These are phyloP conservation scores for Fusarium sp. DNA, from an alignment of 2,329 filamentous ascomycete genomes.

Conservation along the genomic window DNA sequence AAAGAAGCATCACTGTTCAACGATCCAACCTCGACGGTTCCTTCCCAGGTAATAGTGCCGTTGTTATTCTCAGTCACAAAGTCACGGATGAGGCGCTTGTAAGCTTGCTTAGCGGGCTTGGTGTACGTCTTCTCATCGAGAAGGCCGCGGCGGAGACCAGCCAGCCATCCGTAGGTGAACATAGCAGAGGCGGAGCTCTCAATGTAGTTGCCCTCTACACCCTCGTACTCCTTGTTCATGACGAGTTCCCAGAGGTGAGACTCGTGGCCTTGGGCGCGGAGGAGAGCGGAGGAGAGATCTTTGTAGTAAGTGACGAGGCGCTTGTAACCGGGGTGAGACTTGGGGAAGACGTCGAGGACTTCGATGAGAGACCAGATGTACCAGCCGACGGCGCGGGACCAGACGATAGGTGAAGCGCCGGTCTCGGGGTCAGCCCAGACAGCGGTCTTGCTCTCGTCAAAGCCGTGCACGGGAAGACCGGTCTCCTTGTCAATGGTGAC, in stretches of 20 bases:
- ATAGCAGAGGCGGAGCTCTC: conserved; percentile 68
- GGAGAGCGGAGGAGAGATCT: conserved; percentile 23
- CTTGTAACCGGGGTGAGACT: conserved; percentile 47
- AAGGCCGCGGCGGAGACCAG: conserved; percentile 48
- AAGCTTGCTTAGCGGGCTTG: conserved; percentile 39
- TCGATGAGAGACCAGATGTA: conserved; percentile 63
- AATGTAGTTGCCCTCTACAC: conserved; percentile 64
- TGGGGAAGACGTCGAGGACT: conserved; percentile 57
- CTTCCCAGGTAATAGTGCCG: conserved; percentile 60
- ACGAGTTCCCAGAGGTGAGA: conserved; percentile 67
- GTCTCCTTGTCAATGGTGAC: conserved; percentile 51
- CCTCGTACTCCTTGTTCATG: conserved; percentile 60
- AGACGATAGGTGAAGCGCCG: conserved; percentile 62
- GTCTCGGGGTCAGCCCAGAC: conserved; percentile 61
- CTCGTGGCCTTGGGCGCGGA: conserved; percentile 53
- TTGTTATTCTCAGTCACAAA: conserved; percentile 59
- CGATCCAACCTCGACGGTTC: conserved; percentile 62
- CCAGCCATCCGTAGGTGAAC: conserved; percentile 63
- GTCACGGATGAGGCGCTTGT: conserved; percentile 50
- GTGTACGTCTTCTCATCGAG: conserved; percentile 35
- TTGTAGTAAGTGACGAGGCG: conserved; percentile 50
- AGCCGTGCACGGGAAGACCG: conserved; percentile 62
- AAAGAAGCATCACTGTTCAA: conserved; percentile 59
- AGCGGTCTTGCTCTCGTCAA: conserved; percentile 58
- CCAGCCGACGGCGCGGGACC: conserved; percentile 65